Conservation (phyloP, 2,329 filamentous ascomycete species). For the Waltergamsia citrina region DNA sequence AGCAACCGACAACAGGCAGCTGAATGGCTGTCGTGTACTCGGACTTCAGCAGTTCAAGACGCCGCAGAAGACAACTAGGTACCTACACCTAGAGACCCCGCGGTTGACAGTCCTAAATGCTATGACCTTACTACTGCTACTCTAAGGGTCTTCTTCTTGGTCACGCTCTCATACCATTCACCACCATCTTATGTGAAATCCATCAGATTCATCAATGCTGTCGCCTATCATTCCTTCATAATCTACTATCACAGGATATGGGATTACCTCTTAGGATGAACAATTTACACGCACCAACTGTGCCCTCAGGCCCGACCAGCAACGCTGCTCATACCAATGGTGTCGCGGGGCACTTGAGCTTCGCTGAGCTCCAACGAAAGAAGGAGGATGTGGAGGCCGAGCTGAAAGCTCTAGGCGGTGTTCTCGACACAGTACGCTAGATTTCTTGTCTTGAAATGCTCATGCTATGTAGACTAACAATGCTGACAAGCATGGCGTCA, state of each 20-base stretch:
- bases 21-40: not conserved
- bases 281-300: conserved; percentile 48
- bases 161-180: too few species aligned
- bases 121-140: too few species aligned
- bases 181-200: too few species aligned
- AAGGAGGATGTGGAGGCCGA: conserved; percentile 83
- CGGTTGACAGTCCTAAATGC: too few species aligned
- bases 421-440: conserved; percentile 74
- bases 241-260: too few species aligned
- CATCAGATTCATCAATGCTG: too few species aligned
- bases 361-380: conserved; percentile 72
- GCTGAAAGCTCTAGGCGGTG: conserved; percentile 71
- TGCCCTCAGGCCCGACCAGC: conserved; percentile 67
- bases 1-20: not conserved
- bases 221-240: too few species aligned
- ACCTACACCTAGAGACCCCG: too few species aligned
- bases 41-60: too few species aligned
- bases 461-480: conserved; percentile 10
- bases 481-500: conserved; percentile 66
- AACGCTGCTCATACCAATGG: conserved; percentile 47
- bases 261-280: conserved; percentile 31
- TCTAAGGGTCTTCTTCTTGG: too few species aligned
- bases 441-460: not conserved
- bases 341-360: conserved; percentile 52
- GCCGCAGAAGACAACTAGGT: too few species aligned